Evolutionary conservation across 2,329 filamentous ascomycete species (phyloP), one percentile per base, ranked within the genome.

Genomic region (Juglanconis juglandina): DNA sequence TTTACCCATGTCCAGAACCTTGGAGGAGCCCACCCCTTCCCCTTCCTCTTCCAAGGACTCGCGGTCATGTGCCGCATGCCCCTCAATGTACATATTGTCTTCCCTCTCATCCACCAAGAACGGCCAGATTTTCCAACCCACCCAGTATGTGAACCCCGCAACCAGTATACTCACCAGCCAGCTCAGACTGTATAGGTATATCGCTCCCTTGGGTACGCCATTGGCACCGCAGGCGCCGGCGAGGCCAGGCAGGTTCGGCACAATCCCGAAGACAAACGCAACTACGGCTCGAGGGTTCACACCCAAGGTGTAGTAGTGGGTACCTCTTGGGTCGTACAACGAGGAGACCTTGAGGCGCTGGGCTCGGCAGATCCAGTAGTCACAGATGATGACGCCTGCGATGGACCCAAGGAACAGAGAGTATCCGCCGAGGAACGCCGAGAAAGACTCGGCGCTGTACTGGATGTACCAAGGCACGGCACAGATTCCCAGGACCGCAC

Each of bases 401-500:
- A 79, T 73, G 14, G 77, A 76, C 35, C 51, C 58, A 7, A 60
- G 47, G 7, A 60, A 57, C 8, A 60, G 49, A 8, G 61, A 76
- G 69, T 88, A 86, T 0, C 86, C 87, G 48, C 81, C 78, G 81
- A 91, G 87, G 72, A 90, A 90, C 48, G 81, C 79, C 3, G 88
- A 72, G 65, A 89, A 84, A 1, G 80, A 84, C 2, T 72, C 69
- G 2, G 86, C 86, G 0, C 81, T 85, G 39, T 71, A 76, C 17
- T 88, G 74, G 60, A 89, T 88, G 72, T 87, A 87, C 86, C 86
- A 88, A 1, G 85, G 85, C 1, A 86, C 83, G 37, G 88, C 76
- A 3, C 79, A 78, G 84, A 84, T 87, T 30, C 80, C 81, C 41
- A 85, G 66, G 3, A 85, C 49, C 0, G 81, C 80, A 11, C 80